These are phyloP conservation scores for Clonostachys solani DNA, from an alignment of 2,329 filamentous ascomycete genomes.

Conservation along the genomic window DNA sequence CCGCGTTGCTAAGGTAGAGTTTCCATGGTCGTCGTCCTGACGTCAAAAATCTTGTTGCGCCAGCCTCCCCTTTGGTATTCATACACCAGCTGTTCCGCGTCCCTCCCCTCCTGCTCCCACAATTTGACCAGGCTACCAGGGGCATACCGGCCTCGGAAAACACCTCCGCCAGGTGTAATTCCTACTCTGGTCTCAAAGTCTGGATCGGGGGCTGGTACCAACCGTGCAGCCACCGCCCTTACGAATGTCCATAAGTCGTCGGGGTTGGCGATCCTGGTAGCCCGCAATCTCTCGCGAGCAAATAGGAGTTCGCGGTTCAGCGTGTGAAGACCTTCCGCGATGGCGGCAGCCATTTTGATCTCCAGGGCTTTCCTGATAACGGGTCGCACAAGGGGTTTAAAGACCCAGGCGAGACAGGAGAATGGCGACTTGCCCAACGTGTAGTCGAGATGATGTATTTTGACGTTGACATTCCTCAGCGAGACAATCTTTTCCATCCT, in stretches of 20 bases:
- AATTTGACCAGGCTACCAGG: slow-evolving; percentile 85
- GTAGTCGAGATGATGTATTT: slow-evolving; percentile 85
- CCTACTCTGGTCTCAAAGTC: slow-evolving; percentile 74
- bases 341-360: slow-evolving; percentile 67
- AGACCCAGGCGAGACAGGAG: slow-evolving; percentile 72
- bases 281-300: slow-evolving; percentile 80
- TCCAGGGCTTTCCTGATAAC: slow-evolving; percentile 78
- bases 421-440: slow-evolving; percentile 71
- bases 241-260: slow-evolving; percentile 78
- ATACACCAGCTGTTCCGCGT: slow-evolving; percentile 69
- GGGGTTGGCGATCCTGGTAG: slow-evolving; percentile 76
- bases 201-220: slow-evolving; percentile 68
- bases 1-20: too few relatives aligned
- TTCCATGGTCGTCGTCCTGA: slow-evolving; percentile 8
- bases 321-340: slow-evolving; percentile 64
- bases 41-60: slow-evolving; percentile 79
- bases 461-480: slow-evolving; percentile 70
- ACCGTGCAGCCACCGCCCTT: slow-evolving; percentile 72
- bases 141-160: slow-evolving; percentile 83
- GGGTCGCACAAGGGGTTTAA: slow-evolving; percentile 80
- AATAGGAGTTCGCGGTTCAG: slow-evolving; percentile 84
- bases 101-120: slow-evolving; percentile 77
- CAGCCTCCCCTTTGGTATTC: slow-evolving; percentile 70
- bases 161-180: slow-evolving; percentile 49
- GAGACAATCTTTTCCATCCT: slow-evolving; percentile 77